Evolutionary conservation across 2,329 filamentous ascomycete species (phyloP).

Genomic region (Colletotrichum sp.): DNA sequence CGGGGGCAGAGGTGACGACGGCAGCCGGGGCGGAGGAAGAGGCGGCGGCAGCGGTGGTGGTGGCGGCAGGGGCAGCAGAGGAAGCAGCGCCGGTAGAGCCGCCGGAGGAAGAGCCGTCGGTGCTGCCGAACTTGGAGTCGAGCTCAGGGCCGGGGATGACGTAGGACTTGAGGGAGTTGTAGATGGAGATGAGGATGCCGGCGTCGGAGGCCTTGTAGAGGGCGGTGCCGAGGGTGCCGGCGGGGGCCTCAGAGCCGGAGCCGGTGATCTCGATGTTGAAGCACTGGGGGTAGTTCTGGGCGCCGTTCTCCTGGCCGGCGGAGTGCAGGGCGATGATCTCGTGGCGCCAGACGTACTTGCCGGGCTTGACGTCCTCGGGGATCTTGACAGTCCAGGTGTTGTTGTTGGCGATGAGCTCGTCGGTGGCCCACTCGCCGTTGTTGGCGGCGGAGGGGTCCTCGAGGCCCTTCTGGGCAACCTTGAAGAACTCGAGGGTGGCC

Average conservation of each 20-base stretch:
- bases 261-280: slow-evolving; percentile 53
- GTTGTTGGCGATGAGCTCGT: slow-evolving; percentile 53
- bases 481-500: slow-evolving; percentile 59
- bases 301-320: slow-evolving; percentile 42
- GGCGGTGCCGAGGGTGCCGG: slow-evolving; percentile 36
- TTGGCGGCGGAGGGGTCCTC: slow-evolving; percentile 30
- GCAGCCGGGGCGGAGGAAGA: slow-evolving; percentile 21
- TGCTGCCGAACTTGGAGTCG: background rate
- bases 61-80: slow-evolving; percentile 5
- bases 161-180: slow-evolving; percentile 31
- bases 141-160: slow-evolving; percentile 34
- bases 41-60: slow-evolving; percentile 25
- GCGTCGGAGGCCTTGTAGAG: slow-evolving; percentile 40
- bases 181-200: slow-evolving; percentile 40
- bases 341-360: slow-evolving; percentile 60
- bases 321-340: slow-evolving; percentile 62
- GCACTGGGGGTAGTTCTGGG: slow-evolving; percentile 60
- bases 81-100: slow-evolving; percentile 27
- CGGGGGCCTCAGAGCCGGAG: slow-evolving; percentile 32
- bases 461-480: slow-evolving; percentile 60
- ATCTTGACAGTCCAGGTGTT: slow-evolving; percentile 52
- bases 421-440: slow-evolving; percentile 59
- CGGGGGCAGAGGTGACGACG: slow-evolving; percentile 15
- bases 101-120: slow-evolving; percentile 22
- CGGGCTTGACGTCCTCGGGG: slow-evolving; percentile 49